Percentiles rank a stretch among this genome's conserved stretches.
phyloP scores from a whole-genome alignment of 495 filamentous ascomycete genomes.

The Cryomyces minteri region DNA sequence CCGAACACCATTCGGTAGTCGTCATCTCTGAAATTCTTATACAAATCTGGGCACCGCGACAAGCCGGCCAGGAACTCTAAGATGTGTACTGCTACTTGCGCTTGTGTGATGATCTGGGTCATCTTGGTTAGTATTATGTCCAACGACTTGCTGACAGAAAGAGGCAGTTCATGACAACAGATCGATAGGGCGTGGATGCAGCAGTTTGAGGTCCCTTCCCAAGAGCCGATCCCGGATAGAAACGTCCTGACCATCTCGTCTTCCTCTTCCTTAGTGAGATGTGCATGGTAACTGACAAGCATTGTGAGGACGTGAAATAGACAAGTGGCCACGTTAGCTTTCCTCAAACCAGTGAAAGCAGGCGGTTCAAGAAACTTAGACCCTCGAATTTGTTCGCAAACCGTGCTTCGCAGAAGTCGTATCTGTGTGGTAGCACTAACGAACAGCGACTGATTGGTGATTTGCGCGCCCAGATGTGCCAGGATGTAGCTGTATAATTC shows the following conservation, averaged over 20 bases:
- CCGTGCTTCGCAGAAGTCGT: slow-evolving; percentile 49
- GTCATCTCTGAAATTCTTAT: slow-evolving; percentile 69
- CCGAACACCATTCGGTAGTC: slow-evolving; percentile 86
- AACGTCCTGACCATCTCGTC: slow-evolving; percentile 80
- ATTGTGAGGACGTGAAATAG: slow-evolving; percentile 71
- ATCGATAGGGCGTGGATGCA: slow-evolving; percentile 90
- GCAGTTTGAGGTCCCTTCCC: slow-evolving; percentile 70
- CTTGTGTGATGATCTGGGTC: slow-evolving; percentile 87
- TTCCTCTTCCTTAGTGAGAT: slow-evolving; percentile 69
- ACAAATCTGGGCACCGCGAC: slow-evolving; percentile 67
- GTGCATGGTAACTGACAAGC: slow-evolving; percentile 69
- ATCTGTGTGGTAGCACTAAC: slow-evolving; percentile 49
- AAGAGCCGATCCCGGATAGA: slow-evolving; percentile 58
- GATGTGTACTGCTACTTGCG: slow-evolving; percentile 78
- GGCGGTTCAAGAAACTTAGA: slow-evolving; percentile 62
- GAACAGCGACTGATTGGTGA: slow-evolving; percentile 82
- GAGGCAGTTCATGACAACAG: slow-evolving; percentile 82
- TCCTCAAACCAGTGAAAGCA: slow-evolving; percentile 53
- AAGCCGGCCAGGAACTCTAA: slow-evolving; percentile 81
- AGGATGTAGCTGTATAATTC: slow-evolving; percentile 85
- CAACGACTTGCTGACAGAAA: slow-evolving; percentile 62
- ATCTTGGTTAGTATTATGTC: slow-evolving; percentile 75
- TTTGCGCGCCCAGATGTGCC: slow-evolving; percentile 68
- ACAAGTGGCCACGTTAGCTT: slow-evolving; percentile 73
- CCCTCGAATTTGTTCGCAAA: slow-evolving; percentile 67